Conservation (phyloP, 2,329 filamentous ascomycete genomes). For the Cryphonectria parasitica region DNA sequence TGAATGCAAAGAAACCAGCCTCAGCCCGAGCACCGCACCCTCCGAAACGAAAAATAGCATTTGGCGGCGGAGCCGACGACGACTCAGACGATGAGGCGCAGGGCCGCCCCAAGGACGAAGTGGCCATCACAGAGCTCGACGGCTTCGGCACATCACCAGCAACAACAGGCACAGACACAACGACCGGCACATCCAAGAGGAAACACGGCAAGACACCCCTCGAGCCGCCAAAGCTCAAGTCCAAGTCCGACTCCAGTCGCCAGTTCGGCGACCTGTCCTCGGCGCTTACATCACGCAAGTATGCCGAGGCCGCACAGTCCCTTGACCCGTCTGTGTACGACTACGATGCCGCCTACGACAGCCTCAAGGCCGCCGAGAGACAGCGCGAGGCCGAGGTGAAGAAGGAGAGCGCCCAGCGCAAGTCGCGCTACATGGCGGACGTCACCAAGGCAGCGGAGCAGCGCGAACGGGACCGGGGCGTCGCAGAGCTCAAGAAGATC, state of each 20-base stretch:
- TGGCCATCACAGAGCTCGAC: slow-evolving; percentile 63
- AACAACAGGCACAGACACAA: slow-evolving; percentile 16
- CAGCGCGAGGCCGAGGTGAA: slow-evolving; percentile 53
- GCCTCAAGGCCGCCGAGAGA: slow-evolving; percentile 67
- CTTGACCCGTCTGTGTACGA: slow-evolving; percentile 80
- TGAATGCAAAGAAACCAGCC: slow-evolving; percentile 63
- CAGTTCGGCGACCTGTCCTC: slow-evolving; percentile 70
- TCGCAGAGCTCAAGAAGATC: slow-evolving; percentile 80
- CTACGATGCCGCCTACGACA: slow-evolving; percentile 83
- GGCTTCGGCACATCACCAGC: slow-evolving; percentile 44
- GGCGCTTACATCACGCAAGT: slow-evolving; percentile 63
- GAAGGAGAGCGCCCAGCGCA: slow-evolving; percentile 60
- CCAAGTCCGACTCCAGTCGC: slow-evolving; percentile 46
- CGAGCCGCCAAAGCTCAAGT: slow-evolving; percentile 49
- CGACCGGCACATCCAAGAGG: slow-evolving; percentile 35
- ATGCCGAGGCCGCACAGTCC: slow-evolving; percentile 66
- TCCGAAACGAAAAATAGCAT: slow-evolving; percentile 57
- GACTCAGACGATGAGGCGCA: slow-evolving; percentile 59
- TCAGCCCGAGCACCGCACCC: slow-evolving; percentile 53
- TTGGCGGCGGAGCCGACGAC: slow-evolving; percentile 61
- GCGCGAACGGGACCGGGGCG: slow-evolving; percentile 75
- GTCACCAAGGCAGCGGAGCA: slow-evolving; percentile 74
- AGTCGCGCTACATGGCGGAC: slow-evolving; percentile 79
- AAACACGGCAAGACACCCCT: slow-evolving; percentile 39
- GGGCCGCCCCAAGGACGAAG: slow-evolving; percentile 42